phyloP scores from a whole-genome alignment of 768 basidiomycete genomes.

The Lactifluus hygrophoroides region DNA sequence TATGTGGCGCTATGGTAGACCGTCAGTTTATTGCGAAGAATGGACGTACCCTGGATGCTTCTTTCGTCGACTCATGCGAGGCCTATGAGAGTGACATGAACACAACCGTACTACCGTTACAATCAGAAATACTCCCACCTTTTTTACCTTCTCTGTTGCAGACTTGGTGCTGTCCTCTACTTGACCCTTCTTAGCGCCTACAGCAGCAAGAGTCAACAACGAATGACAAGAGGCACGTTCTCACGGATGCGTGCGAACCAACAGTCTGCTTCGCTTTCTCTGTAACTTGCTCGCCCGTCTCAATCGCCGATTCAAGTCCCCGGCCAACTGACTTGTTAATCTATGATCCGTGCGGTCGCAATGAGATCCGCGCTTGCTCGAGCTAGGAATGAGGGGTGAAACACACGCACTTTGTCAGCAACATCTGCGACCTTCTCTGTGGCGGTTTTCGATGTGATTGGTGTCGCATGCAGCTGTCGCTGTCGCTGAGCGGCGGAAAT shows the following conservation, averaged over 20 bases:
- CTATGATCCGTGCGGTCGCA: neutral
- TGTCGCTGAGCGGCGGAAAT: neutral
- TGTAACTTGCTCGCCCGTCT: conserved; percentile 12
- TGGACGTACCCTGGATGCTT: conserved; percentile 8
- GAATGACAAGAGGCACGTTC: too few relatives aligned
- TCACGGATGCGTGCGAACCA: neutral
- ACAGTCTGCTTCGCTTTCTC: conserved; percentile 17
- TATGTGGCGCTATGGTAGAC: neutral
- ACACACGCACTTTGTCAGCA: conserved; percentile 14
- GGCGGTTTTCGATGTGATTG: neutral
- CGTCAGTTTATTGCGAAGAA: neutral
- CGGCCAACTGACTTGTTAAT: conserved; percentile 17
- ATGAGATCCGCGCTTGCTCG: neutral
- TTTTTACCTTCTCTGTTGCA: neutral
- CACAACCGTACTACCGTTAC: neutral
- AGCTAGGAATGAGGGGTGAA: too few relatives aligned
- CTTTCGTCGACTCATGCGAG: neutral
- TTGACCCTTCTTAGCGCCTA: conserved; percentile 9
- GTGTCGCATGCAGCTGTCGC: conserved; percentile 10
- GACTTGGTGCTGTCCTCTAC: neutral
- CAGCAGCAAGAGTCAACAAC: neutral
- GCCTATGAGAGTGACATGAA: neutral
- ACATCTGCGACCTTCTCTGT: conserved; percentile 16
- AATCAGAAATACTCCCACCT: neutral
- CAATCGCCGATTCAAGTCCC: conserved; percentile 17